Evolutionary conservation across 1,284 basidiomycete species (phyloP).

Genomic region (Tilletia horrida): DNA sequence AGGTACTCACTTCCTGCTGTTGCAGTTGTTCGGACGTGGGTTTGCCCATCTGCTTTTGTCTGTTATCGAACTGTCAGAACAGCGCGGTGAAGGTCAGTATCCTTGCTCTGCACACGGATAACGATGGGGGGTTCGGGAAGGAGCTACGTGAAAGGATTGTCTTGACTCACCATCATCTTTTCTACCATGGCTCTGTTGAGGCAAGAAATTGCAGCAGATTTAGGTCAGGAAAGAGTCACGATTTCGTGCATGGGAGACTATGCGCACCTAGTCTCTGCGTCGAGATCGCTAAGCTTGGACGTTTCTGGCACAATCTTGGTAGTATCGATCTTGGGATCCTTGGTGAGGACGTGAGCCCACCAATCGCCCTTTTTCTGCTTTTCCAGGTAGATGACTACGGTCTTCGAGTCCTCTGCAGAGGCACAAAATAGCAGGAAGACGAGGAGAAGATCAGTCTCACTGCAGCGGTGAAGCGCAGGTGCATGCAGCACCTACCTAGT

Average conservation of each 20-base stretch:
- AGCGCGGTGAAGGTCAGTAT: background rate
- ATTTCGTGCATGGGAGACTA: background rate
- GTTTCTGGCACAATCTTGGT: constrained; percentile 93
- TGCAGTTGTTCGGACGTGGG: constrained; percentile 58
- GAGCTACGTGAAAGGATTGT: too few relatives aligned
- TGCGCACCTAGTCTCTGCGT: constrained; percentile 77
- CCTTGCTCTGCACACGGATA: background rate
- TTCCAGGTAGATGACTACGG: constrained; percentile 75
- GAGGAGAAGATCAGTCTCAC: background rate
- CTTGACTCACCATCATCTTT: constrained; percentile 85
- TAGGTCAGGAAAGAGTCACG: background rate
- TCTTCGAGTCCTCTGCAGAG: constrained; percentile 70
- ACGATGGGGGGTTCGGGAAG: background rate
- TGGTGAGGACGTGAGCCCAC: constrained; percentile 96
- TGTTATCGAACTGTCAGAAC: constrained; percentile 76
- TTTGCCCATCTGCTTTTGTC: constrained; percentile 95
- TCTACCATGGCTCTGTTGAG: constrained; percentile 84
- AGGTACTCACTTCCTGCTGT: constrained; percentile 35
- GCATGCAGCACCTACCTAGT: constrained; percentile 62
- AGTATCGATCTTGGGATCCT: constrained; percentile 95
- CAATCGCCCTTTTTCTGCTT: constrained; percentile 82
- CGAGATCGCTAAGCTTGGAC: constrained; percentile 91
- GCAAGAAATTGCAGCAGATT: background rate
- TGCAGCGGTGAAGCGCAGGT: background rate
- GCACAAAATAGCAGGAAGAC: background rate